Evolutionary conservation across 2,329 filamentous ascomycete genomes (phyloP).

Genomic region (Phialocephala sp.): DNA sequence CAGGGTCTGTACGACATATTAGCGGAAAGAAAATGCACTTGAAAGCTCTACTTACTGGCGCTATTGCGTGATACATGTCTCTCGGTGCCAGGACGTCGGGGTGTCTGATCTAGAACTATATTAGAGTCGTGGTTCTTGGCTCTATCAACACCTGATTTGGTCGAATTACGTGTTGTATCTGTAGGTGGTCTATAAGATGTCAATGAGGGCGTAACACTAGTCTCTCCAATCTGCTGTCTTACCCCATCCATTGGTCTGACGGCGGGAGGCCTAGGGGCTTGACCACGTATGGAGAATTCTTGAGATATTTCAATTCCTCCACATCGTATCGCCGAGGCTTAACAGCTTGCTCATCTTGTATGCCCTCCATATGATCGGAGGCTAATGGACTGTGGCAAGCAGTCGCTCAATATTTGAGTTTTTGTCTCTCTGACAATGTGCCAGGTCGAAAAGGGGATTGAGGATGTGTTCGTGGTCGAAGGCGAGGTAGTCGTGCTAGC

Average conservation of each 20-base stretch:
- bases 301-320: conserved; percentile 76
- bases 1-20: conserved; percentile 57
- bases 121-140: conserved; percentile 46
- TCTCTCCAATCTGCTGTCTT: conserved; percentile 35
- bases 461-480: not conserved
- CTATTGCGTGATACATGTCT: conserved; percentile 61
- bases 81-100: conserved; percentile 57
- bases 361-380: conserved; percentile 17
- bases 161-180: conserved; percentile 41
- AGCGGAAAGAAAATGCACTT: not conserved
- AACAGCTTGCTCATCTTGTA: conserved; percentile 1
- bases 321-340: conserved; percentile 59
- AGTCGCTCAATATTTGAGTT: not conserved
- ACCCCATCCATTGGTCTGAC: conserved; percentile 97
- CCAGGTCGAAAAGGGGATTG: not conserved
- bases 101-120: conserved; percentile 43
- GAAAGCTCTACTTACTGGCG: conserved; percentile 54
- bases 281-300: conserved; percentile 80
- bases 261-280: conserved; percentile 82
- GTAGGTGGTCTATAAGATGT: conserved; percentile 37
- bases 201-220: conserved; percentile 17
- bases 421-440: not conserved
- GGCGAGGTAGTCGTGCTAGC: not conserved
- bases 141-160: conserved; percentile 54
- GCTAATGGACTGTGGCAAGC: conserved; percentile 10